Evolutionary conservation across 768 basidiomycete genomes (phyloP), one percentile per base, ranked within the genome.

Genomic region (Mycena venus): DNA sequence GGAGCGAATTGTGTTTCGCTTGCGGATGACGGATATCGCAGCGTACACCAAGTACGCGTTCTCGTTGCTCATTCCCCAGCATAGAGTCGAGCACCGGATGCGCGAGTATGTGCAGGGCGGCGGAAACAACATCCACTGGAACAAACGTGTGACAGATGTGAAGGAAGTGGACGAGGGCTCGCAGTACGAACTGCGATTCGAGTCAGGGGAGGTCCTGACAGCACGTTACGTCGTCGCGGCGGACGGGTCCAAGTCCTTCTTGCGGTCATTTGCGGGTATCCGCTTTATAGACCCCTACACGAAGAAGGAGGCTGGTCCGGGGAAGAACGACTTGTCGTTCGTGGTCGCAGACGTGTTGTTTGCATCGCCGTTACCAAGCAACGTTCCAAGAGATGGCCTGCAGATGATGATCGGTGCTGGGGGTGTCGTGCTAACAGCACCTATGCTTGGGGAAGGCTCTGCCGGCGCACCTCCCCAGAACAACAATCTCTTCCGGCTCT

Each of bases 201-300:
- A 87, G 34, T 80, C 83, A 44, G 87, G 88, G 3, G 81, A 81
- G 27, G 77, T 79, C 8, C 80, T 88, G 38, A 82, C 76, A 1
- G 78, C 88, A 19, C 82, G 81, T 32, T 86, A 85, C 74, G 82
- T 88, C 9, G 76, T 89, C 32, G 88, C 86, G 15, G 87, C 88
- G 7, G 88, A 89, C 77, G 88, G 88, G 0, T 62, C 68, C 25
- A 70, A 70, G 72, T 83, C 12, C 82, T 75, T 60, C 86, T 85
- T 14, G 68, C n/a, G n/a, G n/a, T n/a, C n/a, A n/a, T n/a, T n/a
- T n/a, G n/a, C 60, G 7, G 60, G 60, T 8, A 70, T 70, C 19
- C 68, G 32, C 1, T 70, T 70, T 29, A 19, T 70, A 4, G 60
- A 70, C 27, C 68, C 68, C 0, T 53, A 70, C 47, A 70, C 68